Base-by-base conservation (phyloP, 257 asterid genomes). In the Solanum chiquidenum region DNA sequence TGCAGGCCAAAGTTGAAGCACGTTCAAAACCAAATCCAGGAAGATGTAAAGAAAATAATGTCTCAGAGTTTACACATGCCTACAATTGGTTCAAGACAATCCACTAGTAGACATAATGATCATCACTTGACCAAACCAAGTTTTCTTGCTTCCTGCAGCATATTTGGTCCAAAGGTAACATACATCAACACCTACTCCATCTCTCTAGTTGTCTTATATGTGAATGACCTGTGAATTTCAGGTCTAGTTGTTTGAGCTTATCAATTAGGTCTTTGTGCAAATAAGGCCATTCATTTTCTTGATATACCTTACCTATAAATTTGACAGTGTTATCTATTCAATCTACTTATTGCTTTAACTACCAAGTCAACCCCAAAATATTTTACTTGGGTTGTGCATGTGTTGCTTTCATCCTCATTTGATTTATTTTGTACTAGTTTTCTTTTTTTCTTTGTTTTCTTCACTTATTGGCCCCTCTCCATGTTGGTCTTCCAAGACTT, bases 151-250 rank as follows among this genome's bases (percentile, higher is more conserved):
- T 95, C 98, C 82, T 94, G 96, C 91, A 97, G 98, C 86, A 88
- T 90, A 46, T 97, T 97, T 90, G 99, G 99, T 84, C 96, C 95
- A 27, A 91, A 97, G 98, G 99, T 95, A 89, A 23, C 9, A 83
- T 62, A 49, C 87, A 88, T 29, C 25, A 69, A 31, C 80, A 83
- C 40, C 79, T 88, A 87, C 86, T 86, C 79, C 85, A 16, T 20
- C n/a, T 69, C 44, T 49, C 58, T 62, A 25, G 6, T 40, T 27
- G 16, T 33, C 55, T 76, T 76, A 31, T 20, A n/a, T 27, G 35
- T 49, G 35, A 21, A 37, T 38, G n/a, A 52, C 71, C 68, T 42
- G 12, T 55, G 16, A 16, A 52, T 49, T 55, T 68, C 12, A 80
- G 69, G 52, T 84, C 86, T 87, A 49, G 25, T 72, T 60, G n/a